These are phyloP conservation scores for Vitis hybrid DNA, from an alignment of 177 flowering plant species.

Conservation along the genomic window DNA sequence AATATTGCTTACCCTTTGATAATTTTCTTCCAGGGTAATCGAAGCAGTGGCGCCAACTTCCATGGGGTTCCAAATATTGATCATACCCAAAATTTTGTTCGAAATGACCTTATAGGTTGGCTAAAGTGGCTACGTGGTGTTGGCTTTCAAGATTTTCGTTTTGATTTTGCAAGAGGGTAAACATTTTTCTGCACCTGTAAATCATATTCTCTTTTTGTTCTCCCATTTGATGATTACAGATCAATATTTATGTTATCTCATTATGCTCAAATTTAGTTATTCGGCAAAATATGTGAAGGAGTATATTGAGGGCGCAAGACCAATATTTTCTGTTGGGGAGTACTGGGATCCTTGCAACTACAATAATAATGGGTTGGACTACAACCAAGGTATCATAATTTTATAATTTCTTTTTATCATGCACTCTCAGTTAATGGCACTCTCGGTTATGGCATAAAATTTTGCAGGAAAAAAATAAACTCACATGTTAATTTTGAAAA, in stretches of 20 bases:
- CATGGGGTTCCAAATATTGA: constrained; percentile 94
- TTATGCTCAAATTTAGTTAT: constrained; percentile 44
- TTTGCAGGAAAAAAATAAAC: too few relatives aligned
- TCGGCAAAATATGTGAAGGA: constrained; percentile 86
- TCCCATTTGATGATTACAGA: background rate
- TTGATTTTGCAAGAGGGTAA: constrained; percentile 98
- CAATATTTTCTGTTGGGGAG: constrained; percentile 89
- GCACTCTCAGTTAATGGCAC: background rate
- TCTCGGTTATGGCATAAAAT: background rate
- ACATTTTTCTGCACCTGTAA: background rate
- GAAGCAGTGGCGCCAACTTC: constrained; percentile 90
- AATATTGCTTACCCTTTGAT: background rate
- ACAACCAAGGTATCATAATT: constrained; percentile 75
- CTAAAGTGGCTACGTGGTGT: constrained; percentile 73
- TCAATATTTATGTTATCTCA: constrained; percentile 7
- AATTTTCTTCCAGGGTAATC: constrained; percentile 48
- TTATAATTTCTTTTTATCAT: background rate
- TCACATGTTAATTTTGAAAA: too few relatives aligned
- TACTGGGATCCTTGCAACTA: constrained; percentile 96
- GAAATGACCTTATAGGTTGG: constrained; percentile 78
- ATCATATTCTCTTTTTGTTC: background rate
- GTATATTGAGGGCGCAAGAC: constrained; percentile 75
- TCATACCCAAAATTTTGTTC: constrained; percentile 78
- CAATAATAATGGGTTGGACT: constrained; percentile 55
- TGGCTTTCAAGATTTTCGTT: constrained; percentile 96